Evolutionary conservation across 169 alveolate genomes (phyloP).

Genomic region (Theileria parva): DNA sequence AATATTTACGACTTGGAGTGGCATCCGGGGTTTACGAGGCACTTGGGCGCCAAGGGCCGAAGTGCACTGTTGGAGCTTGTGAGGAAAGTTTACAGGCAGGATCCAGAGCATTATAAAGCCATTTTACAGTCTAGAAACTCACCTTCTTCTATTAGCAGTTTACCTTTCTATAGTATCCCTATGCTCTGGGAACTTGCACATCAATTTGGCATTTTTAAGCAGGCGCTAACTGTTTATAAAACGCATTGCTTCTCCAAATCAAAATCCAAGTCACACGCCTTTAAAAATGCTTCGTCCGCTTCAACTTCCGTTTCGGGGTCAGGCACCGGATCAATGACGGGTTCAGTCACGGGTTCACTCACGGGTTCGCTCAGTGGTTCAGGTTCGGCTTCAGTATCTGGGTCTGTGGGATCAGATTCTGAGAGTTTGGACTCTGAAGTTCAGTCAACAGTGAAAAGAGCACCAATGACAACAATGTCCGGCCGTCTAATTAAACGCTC

Average conservation of each 20-base stretch:
- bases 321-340: not conserved
- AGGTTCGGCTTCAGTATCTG: not conserved
- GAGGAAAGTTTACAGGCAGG: constrained; percentile 73
- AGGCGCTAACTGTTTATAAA: constrained; percentile 71
- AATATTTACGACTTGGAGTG: constrained; percentile 48
- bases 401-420: not conserved
- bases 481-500: constrained; percentile 12
- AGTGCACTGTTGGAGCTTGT: constrained; percentile 74
- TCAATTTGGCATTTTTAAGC: constrained; percentile 77
- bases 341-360: not conserved
- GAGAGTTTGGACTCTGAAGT: not conserved
- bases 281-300: not conserved
- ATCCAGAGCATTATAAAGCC: constrained; percentile 69
- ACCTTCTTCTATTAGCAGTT: constrained; percentile 74
- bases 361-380: not conserved
- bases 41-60: constrained; percentile 78
- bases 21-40: constrained; percentile 71
- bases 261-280: not conserved
- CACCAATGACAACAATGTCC: constrained; percentile 19
- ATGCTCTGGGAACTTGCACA: constrained; percentile 80
- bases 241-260: constrained; percentile 30
- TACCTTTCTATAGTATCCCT: constrained; percentile 76
- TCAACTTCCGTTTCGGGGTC: not conserved
- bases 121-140: constrained; percentile 74
- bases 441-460: not conserved